Evolutionary conservation across 1,139 yeast species (phyloP), one percentile per base, ranked within the genome.

Genomic region (Zhuliangozyma blackwelliae): DNA sequence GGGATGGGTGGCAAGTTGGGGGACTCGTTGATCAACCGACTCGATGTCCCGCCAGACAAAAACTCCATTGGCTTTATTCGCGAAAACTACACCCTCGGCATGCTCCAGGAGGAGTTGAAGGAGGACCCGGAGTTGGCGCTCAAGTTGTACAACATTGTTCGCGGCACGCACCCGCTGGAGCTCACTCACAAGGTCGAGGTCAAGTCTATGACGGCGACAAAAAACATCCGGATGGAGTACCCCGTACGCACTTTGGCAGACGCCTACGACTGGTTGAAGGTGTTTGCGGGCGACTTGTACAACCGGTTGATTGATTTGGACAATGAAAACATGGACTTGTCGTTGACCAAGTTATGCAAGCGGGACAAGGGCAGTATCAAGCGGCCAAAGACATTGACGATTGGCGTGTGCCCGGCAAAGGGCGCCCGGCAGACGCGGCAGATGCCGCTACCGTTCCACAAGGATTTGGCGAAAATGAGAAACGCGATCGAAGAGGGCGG

Each of bases 1-100:
- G 90, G 96, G 0, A 66, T 90, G 69, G 98, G 98, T 5, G 98
- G 98, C 2, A 87, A 86, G 49, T 63, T 74, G 6, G 98, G 98
- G 0, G 80, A 80, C 8, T 62, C 63, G n/a, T 63, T 89, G 0
- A 48, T 72, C 20, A 56, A 61, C 12, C 57, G 65, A 25, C 60
- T 81, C 25, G 63, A 65, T 5, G 59, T 76, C 0, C 80, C 81
- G 0, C 52, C 54, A 1, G 59, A 51, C n/a, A 37, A 25, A 5
- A 59, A 56, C 37, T 66, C 78, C 2, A 72, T 78, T 7, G 55
- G 63, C 2, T 72, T 53, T 40, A 67, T 83, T 2, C 56, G 85
- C 36, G 72, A 74, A 8, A 62, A 63, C 29, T 77, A 68, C 54
- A 40, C 63, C 0, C 37, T 63, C 5, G 50, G 55, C 1, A 68